Evolutionary conservation across 768 basidiomycete species (phyloP).

Genomic region (Mycena sanguinolenta): DNA sequence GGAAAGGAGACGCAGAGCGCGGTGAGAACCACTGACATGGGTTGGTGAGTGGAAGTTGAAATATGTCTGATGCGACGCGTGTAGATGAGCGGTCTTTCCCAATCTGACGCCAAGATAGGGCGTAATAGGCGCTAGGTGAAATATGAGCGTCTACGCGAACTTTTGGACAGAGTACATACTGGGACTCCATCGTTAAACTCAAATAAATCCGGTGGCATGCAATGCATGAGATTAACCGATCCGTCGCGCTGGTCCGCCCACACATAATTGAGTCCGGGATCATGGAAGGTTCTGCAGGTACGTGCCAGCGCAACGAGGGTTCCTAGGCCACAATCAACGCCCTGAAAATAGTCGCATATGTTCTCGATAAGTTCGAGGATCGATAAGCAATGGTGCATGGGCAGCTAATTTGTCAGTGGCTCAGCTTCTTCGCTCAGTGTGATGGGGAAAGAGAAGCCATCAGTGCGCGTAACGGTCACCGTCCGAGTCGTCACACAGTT

Average conservation of each 20-base stretch:
- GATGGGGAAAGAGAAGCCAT: too few relatives aligned
- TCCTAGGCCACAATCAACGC: not conserved
- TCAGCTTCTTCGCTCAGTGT: too few relatives aligned
- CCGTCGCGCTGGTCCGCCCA: too few relatives aligned
- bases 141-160: not conserved
- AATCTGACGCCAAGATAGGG: not conserved
- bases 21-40: not conserved
- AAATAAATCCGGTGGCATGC: too few relatives aligned
- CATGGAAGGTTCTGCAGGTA: too few relatives aligned
- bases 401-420: too few relatives aligned
- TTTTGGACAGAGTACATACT: not conserved
- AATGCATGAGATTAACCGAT: too few relatives aligned
- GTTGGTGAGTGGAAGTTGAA: not conserved
- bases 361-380: not conserved
- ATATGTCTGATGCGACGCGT: not conserved
- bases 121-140: not conserved
- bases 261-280: too few relatives aligned
- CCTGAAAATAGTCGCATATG: not conserved
- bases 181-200: too few relatives aligned
- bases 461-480: too few relatives aligned
- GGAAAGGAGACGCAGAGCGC: not conserved
- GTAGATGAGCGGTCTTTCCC: not conserved
- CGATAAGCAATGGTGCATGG: not conserved
- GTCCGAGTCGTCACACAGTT: too few relatives aligned
- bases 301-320: not conserved